A percentile compares a stretch with the other conserved stretches of the same genome.
phyloP scores from a whole-genome alignment of 495 filamentous ascomycete genomes.

The Pseudoneurospora amorphoporcata region DNA sequence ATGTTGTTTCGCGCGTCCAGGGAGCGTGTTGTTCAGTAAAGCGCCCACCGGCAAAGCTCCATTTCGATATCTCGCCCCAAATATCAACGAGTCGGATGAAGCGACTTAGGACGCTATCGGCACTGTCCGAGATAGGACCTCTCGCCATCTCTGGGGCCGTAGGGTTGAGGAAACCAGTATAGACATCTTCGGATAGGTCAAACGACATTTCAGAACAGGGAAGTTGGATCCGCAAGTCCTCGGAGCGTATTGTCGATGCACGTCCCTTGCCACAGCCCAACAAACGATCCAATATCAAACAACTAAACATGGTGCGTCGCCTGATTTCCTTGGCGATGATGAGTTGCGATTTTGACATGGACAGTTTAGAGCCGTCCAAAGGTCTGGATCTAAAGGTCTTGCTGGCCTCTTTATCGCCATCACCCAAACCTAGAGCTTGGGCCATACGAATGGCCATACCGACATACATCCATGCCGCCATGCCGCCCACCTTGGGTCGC shows the following conservation, averaged over 20 bases:
- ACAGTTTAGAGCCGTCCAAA: conserved; percentile 6
- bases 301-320: conserved; percentile 78
- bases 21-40: conserved; percentile 50
- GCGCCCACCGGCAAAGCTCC: conserved; percentile 63
- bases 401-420: conserved; percentile 38
- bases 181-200: conserved; percentile 58
- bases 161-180: conserved; percentile 37
- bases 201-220: conserved; percentile 59
- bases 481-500: conserved; percentile 44
- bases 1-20: conserved; percentile 54
- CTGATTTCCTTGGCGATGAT: conserved; percentile 65
- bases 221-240: conserved; percentile 58
- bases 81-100: conserved; percentile 70
- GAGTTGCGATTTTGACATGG: conserved; percentile 30
- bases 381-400: conserved; percentile 18
- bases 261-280: conserved; percentile 67
- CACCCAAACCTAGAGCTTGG: conserved; percentile 59
- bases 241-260: conserved; percentile 55
- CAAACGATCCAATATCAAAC: conserved; percentile 73
- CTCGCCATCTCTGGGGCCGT: conserved; percentile 15
- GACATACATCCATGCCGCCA: conserved; percentile 68
- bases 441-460: conserved; percentile 67
- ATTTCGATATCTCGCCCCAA: conserved; percentile 69
- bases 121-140: conserved; percentile 43
- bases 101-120: conserved; percentile 62